Percentiles rank a stretch among this genome's conserved stretches.
These are phyloP conservation scores for Arachnomyces sp. DNA, from an alignment of 2,329 filamentous ascomycete species.

Conservation along the genomic window DNA sequence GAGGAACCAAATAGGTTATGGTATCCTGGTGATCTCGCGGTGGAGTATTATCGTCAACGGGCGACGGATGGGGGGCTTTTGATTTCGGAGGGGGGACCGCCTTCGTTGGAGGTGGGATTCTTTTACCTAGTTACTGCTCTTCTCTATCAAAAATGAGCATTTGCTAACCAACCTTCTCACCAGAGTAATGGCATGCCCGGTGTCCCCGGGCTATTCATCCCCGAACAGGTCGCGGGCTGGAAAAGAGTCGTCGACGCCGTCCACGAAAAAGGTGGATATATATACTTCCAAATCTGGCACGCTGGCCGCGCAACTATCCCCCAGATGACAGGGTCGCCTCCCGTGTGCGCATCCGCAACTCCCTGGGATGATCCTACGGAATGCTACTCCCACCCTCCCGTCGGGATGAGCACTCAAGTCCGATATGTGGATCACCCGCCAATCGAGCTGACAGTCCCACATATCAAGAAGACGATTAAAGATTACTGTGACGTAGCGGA, in stretches of 20 bases:
- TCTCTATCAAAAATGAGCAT: too few relatives aligned
- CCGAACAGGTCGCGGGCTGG: constrained; percentile 41
- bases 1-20: constrained; percentile 44
- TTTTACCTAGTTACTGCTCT: constrained; percentile 16
- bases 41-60: constrained; percentile 34
- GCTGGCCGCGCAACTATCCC: constrained; percentile 41
- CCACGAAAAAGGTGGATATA: constrained; percentile 43
- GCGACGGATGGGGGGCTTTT: constrained; percentile 29
- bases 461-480: constrained; percentile 36
- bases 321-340: constrained; percentile 31
- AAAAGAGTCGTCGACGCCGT: constrained; percentile 44
- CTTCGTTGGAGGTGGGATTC: constrained; percentile 32
- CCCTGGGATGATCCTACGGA: constrained; percentile 40
- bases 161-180: not conserved
- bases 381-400: constrained; percentile 33
- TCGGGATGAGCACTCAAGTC: constrained; percentile 26
- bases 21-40: constrained; percentile 36
- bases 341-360: constrained; percentile 35
- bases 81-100: constrained; percentile 31
- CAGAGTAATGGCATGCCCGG: constrained; percentile 33
- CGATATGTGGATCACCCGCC: constrained; percentile 37
- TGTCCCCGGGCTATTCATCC: constrained; percentile 26
- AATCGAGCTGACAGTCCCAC: constrained; percentile 37
- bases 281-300: constrained; percentile 36
- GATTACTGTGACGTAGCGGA: constrained; percentile 40